Percentiles rank a stretch among this genome's conserved stretches.
Conservation (phyloP, 208 protist species). For the Borovskyia barvae region DNA sequence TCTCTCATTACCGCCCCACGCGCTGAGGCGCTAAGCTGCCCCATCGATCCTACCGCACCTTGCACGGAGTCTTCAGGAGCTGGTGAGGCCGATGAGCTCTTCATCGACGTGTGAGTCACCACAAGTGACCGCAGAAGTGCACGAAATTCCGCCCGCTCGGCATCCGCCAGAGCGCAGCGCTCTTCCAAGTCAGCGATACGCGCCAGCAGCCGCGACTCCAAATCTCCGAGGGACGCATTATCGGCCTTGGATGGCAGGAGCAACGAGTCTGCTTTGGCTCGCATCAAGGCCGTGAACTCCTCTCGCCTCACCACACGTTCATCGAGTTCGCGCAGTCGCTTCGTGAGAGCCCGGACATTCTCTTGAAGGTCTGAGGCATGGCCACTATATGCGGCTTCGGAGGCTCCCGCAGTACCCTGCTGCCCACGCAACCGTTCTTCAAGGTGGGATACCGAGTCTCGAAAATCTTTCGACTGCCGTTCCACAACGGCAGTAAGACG, state of each 20-base stretch:
- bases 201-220: conserved; percentile 49
- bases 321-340: conserved; percentile 52
- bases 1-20: conserved; percentile 16
- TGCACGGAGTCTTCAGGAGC: too few relatives aligned
- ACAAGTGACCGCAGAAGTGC: conserved; percentile 49
- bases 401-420: conserved; percentile 5
- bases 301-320: conserved; percentile 40
- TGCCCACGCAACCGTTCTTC: conserved; percentile 29
- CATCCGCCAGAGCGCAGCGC: conserved; percentile 69
- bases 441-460: conserved; percentile 32
- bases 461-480: conserved; percentile 55
- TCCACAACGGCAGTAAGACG: conserved; percentile 47
- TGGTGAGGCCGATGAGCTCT: too few relatives aligned
- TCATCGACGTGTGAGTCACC: conserved; percentile 12
- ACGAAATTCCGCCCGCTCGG: conserved; percentile 72
- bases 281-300: conserved; percentile 45
- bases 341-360: conserved; percentile 11
- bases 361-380: conserved; percentile 12
- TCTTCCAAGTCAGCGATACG: conserved; percentile 72
- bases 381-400: not conserved
- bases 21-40: not conserved
- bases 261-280: conserved; percentile 53
- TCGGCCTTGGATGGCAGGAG: conserved; percentile 55
- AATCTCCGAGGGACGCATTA: conserved; percentile 40
- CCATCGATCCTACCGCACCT: too few relatives aligned